Base-by-base conservation (phyloP, 2,329 filamentous ascomycete genomes). In the Lecanoromycetidae sp. region DNA sequence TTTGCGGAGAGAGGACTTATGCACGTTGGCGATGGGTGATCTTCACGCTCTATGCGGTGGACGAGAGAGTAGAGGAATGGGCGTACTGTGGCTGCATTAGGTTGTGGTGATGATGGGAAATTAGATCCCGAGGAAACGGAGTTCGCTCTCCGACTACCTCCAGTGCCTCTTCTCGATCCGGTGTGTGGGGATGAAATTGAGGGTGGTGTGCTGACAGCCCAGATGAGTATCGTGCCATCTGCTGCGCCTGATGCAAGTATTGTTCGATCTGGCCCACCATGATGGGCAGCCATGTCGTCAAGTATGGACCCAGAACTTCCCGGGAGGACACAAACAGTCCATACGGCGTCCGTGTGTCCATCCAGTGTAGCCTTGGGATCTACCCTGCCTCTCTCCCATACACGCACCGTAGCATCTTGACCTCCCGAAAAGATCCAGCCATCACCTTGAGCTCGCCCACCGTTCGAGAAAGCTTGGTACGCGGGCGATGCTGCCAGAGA, bases 371-470 rank as follows among this genome's bases (percentile, higher is more conserved):
- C 87, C 65, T 96, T 96, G 6, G 91, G 87, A 61, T 96, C 91
- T 26, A 98, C 87, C 38, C 90, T 75, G 23, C 90, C 90, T 42
- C 88, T 79, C 64, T 98, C 90, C 91, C 91, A 98, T 0, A 98
- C 87, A 25, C 88, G 79, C 30, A 98, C 80, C 5, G 87, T 94
- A 15, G 85, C 80, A 64, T 98, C 91, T 62, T 95, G 87, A 3
- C 91, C 91, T 51, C 91, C 91, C 4, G 90, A 96, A 65, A 98
- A 98, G 55, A 98, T 88, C 91, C 91, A 98, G 23, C 91, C 91
- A 57, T 96, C 91, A 26, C 90, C 90, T 57, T 84, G 79, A 6
- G 85, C 86, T 53, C 88, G 79, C 5, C 88, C 87, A 29, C 88
- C 86, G 15, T 87, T 93, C 6, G 86, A 84, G 61, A 95, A 94